These are phyloP conservation scores for Aspergillus funiculosus DNA, from an alignment of 495 filamentous ascomycete species.

Conservation along the genomic window DNA sequence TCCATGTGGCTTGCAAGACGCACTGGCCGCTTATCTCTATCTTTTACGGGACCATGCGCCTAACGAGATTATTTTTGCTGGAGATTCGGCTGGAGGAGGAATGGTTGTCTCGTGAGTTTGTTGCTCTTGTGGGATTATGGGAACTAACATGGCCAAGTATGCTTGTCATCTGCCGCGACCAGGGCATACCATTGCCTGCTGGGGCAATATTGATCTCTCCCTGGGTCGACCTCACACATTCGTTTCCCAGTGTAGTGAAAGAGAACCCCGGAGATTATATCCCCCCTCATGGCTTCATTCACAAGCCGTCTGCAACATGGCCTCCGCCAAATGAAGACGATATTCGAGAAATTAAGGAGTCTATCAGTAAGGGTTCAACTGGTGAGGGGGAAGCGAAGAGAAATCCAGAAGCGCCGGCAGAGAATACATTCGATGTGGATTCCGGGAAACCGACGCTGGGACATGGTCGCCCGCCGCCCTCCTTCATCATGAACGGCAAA, in stretches of 20 bases:
- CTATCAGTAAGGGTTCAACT: constrained; percentile 31
- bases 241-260: constrained; percentile 77
- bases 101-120: constrained; percentile 63
- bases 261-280: constrained; percentile 80
- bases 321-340: constrained; percentile 84
- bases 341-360: constrained; percentile 39
- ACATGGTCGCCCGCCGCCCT: background rate
- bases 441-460: background rate
- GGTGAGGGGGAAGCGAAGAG: constrained; percentile 19
- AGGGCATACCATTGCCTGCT: constrained; percentile 73
- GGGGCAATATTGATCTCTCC: constrained; percentile 87
- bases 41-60: constrained; percentile 68
- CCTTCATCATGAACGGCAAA: constrained; percentile 53
- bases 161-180: constrained; percentile 75
- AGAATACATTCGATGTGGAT: background rate
- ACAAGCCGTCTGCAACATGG: constrained; percentile 79
- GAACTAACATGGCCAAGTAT: constrained; percentile 43
- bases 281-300: constrained; percentile 76
- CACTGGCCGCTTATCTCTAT: constrained; percentile 77
- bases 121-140: background rate
- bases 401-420: constrained; percentile 24
- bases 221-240: constrained; percentile 92
- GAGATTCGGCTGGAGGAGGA: constrained; percentile 87
- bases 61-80: constrained; percentile 73
- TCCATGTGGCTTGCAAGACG: constrained; percentile 85